Evolutionary conservation across 1,284 basidiomycete species (phyloP), one percentile per base, ranked within the genome.

Genomic region (Retiboletus flavoniger): DNA sequence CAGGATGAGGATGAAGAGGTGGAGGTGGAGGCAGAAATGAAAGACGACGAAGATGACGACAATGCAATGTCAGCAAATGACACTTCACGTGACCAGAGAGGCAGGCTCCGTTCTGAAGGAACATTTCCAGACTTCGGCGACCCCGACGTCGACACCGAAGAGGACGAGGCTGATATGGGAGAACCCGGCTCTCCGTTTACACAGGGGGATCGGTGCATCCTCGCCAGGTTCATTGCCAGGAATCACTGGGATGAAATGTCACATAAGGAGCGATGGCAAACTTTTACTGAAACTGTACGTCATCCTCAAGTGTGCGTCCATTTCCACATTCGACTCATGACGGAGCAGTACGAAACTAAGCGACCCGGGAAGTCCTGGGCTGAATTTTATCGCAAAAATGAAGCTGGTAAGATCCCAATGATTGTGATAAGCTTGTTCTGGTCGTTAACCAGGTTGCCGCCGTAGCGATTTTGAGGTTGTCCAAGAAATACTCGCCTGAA

Each of bases 331-430:
- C 28, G 14, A 43, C 53, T 60, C 13, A 58, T 43, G 38, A 36
- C 14, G 44, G 32, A 19, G 14, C 21, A 78, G 75, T 62, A 81
- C 63, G 78, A 79, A 63, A 69, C 66, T 10, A 64, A 57, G 31
- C 75, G 86, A 56, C 75, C 80, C 26, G 64, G 68, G 5, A 83
- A 80, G 60, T 75, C 84, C 5, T 88, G 85, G 83, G 74, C 69
- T 16, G 82, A 85, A 63, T 81, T 77, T 58, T 85, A 82, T 62
- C 75, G 82, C 31, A 71, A 70, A 51, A 73, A 80, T 58, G 76
- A 81, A 63, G 56, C 67, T 58, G 71, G 85, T 85, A 66, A 45
- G 65, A 46, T 41, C 31, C 10, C 28, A n/a, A 70, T 55, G 43
- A 43, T 56, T 16, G 19, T 54, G 24, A 31, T 19, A 31, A 14